Conservation (phyloP, 2,329 filamentous ascomycete species). For the Ceratocystis huliohia region DNA sequence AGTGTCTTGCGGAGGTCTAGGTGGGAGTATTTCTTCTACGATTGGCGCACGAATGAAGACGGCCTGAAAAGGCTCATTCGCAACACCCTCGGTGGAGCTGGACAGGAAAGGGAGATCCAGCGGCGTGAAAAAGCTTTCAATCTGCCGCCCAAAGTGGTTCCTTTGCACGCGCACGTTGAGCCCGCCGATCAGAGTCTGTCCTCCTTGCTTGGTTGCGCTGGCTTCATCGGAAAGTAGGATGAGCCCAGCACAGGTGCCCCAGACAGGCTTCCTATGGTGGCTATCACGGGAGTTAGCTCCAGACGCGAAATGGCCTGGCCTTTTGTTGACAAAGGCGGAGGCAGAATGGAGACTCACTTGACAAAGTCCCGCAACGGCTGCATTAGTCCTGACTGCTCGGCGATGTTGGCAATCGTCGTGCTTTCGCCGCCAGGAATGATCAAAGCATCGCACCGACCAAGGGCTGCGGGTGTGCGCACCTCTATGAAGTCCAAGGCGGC, state of each 20-base stretch:
- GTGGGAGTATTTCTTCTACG: slow-evolving; percentile 64
- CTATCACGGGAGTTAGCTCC: slow-evolving; percentile 32
- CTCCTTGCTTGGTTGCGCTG: slow-evolving; percentile 77
- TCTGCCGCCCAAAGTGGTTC: slow-evolving; percentile 90
- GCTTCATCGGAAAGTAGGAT: slow-evolving; percentile 82
- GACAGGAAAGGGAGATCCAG: slow-evolving; percentile 60
- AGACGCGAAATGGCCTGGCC: background rate
- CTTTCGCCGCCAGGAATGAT: slow-evolving; percentile 91
- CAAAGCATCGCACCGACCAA: slow-evolving; percentile 64
- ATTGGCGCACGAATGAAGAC: slow-evolving; percentile 93
- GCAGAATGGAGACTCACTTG: slow-evolving; percentile 46
- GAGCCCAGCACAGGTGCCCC: slow-evolving; percentile 92
- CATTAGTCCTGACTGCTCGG: slow-evolving; percentile 64
- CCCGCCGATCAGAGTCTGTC: slow-evolving; percentile 86
- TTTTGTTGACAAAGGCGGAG: slow-evolving; percentile 1
- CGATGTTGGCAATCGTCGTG: slow-evolving; percentile 83
- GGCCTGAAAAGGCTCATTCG: slow-evolving; percentile 45
- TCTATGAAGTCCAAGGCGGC: slow-evolving; percentile 51
- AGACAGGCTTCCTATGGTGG: slow-evolving; percentile 64
- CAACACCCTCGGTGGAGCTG: slow-evolving; percentile 6
- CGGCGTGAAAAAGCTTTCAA: slow-evolving; percentile 74
- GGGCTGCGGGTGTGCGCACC: slow-evolving; percentile 62
- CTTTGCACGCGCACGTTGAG: slow-evolving; percentile 81
- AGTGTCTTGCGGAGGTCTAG: slow-evolving; percentile 21
- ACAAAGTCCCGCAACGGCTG: slow-evolving; percentile 82